Conservation (phyloP, 768 basidiomycete species). For the Hypholoma sublateritium region DNA sequence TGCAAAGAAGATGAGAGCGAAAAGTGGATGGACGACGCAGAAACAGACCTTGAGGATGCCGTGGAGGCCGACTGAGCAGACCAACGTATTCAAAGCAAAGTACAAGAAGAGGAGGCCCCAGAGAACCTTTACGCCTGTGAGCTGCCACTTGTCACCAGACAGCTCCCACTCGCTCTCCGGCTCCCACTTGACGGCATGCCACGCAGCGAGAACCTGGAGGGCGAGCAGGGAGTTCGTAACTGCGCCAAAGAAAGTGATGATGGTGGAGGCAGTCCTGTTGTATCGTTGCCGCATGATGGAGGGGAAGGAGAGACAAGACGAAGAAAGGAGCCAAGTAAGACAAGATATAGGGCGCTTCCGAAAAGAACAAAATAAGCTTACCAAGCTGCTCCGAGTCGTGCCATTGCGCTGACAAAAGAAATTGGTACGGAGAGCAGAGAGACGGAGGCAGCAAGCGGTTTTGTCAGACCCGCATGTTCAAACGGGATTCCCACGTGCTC, state of each 20-base stretch:
- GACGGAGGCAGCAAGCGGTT: background rate
- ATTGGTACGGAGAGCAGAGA: background rate
- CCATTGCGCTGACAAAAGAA: conserved; percentile 18
- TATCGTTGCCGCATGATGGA: conserved; percentile 16
- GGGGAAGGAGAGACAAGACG: conserved; percentile 1
- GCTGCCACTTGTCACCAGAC: conserved; percentile 33
- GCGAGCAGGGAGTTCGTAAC: conserved; percentile 34
- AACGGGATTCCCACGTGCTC: background rate
- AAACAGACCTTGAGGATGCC: conserved; percentile 66
- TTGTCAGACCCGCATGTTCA: background rate
- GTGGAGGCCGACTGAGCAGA: conserved; percentile 62
- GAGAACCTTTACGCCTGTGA: conserved; percentile 49
- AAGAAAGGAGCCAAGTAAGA: conserved; percentile 1
- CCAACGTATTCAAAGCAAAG: conserved; percentile 62
- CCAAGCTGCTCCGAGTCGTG: conserved; percentile 25
- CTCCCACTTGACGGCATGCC: conserved; percentile 42
- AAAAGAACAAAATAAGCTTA: conserved; percentile 13
- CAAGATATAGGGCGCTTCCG: background rate
- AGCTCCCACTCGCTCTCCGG: conserved; percentile 47
- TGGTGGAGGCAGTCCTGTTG: conserved; percentile 35
- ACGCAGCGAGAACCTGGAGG: conserved; percentile 35
- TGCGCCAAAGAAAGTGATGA: conserved; percentile 37
- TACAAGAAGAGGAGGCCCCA: conserved; percentile 68
- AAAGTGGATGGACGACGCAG: background rate
- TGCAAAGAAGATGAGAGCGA: conserved; percentile 24